Conservation (phyloP, 352 stramenopile genomes). For the Globisporangium cylindrosporum region DNA sequence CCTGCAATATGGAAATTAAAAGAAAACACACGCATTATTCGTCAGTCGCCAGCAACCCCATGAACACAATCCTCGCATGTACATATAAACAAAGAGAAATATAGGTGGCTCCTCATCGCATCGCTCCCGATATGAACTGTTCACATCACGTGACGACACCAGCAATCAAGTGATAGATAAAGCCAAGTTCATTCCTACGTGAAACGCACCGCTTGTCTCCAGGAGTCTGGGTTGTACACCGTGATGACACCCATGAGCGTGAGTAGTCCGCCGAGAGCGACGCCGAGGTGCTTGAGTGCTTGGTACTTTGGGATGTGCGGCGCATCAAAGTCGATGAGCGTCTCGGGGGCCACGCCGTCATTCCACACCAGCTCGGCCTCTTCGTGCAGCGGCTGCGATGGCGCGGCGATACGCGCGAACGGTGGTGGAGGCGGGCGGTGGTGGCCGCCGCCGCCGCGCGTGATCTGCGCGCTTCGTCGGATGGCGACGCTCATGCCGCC, state of each 20-base stretch:
- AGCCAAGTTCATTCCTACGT: background rate
- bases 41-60: background rate
- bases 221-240: constrained; percentile 78
- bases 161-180: background rate
- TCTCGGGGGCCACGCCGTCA: constrained; percentile 82
- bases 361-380: constrained; percentile 86
- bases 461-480: constrained; percentile 49
- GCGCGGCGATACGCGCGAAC: constrained; percentile 69
- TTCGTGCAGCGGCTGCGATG: constrained; percentile 67
- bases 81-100: background rate
- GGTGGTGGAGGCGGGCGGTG: constrained; percentile 75
- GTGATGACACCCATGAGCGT: constrained; percentile 80
- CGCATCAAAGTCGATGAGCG: constrained; percentile 87
- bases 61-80: background rate
- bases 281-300: constrained; percentile 62
- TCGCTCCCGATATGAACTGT: background rate
- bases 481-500: constrained; percentile 51
- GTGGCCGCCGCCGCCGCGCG: constrained; percentile 37
- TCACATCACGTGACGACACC: background rate
- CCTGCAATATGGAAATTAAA: constrained; percentile 24
- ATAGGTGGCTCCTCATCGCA: background rate
- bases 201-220: constrained; percentile 68
- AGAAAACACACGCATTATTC: constrained; percentile 3
- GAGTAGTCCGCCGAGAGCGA: constrained; percentile 49
- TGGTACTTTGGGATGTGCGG: constrained; percentile 80